Base-by-base conservation (phyloP, 768 basidiomycete species). In the Candolleomyces eurysporus region DNA sequence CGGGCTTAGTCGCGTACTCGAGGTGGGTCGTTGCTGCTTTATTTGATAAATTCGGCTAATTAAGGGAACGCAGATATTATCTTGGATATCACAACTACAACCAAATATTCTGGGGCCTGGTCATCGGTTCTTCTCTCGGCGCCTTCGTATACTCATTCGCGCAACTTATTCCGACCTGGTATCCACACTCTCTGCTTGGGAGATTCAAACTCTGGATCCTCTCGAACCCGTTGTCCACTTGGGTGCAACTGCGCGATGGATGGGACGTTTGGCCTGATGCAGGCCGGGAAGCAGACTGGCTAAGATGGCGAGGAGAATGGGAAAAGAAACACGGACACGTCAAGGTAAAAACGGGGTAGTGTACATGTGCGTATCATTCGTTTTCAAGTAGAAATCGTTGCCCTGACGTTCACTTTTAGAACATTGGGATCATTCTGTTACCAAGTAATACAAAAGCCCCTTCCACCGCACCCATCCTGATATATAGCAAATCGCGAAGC, bases 241-340 rank as follows among this genome's bases (percentile, higher is more conserved):
- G 90, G 90, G 69, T 90, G 39, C 82, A 85, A 52, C 75, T 94
- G 48, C 81, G 90, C 52, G 92, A 94, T 68, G 90, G 92, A 6
- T 94, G 92, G 92, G 82, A 79, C 11, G 76, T 92, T 1, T 94
- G 90, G 88, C 66, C 77, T 4, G 92, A 94, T 69, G 88, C 88
- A n/a, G 92, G 92, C 3, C 79, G 82, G 26, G 90, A 90, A 69
- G 75, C 67, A 21, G 90, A 91, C 63, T 94, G 90, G 89, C 67
- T 71, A 61, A 71, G 73, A 30, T 94, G 92, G 92, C 81, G 82
- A 63, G 65, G 66, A 17, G 76, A 79, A 66, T 89, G 87, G 82
- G 82, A 85, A 48, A 76, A 71, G 57, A 76, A 69, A 59, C 68
- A 69, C 49, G 65, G 61, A 49, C 55, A 59, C 26, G 54, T 48